Base-by-base conservation (phyloP, 2,329 filamentous ascomycete genomes). In the Leptographium wingfieldii region DNA sequence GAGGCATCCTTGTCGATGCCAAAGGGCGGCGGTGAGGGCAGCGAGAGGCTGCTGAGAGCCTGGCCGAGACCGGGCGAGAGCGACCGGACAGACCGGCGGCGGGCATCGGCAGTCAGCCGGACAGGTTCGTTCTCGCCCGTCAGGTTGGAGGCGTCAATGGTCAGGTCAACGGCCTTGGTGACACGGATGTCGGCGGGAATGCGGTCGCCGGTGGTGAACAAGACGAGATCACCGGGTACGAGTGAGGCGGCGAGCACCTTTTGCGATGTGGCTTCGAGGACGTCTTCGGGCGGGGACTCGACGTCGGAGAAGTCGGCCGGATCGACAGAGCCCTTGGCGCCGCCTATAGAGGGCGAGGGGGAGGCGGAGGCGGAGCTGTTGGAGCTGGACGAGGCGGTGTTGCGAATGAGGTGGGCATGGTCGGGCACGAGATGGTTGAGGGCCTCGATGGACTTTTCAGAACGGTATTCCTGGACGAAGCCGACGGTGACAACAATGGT, bases 91-190 rank as follows among this genome's bases (percentile, higher is more conserved):
- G 59, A 25, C 33, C 66, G 68, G 54, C 73, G 12, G 35, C 72
- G 75, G 1, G 84, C 82, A 25, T 89, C 84, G 2, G 86, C 77
- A 12, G 82, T 84, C 69, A 99, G 90, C 55, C 83, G 79, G 6
- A 97, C 90, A 5, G 94, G 92, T 67, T 97, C 91, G 63, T 96
- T 97, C 73, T 99, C 94, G 62, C 94, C 94, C 0, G 94, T 99
- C 61, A 99, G 75, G 69, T 99, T 99, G 14, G 94, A 97, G 67
- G 94, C 92, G 70, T 99, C 95, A 65, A 99, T 95, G 51, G 90
- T 90, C 57, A 99, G 77, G 70, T 97, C 91, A 10, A 89, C 84
- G 12, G 92, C 88, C 69, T 90, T 87, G 9, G 90, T 97, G 58
- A 99, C 95, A 53, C 94, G 87, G 66, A 99, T 88, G 69, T 99